Evolutionary conservation across 2,329 filamentous ascomycete species (phyloP).

Genomic region (Colletotrichum sp.): DNA sequence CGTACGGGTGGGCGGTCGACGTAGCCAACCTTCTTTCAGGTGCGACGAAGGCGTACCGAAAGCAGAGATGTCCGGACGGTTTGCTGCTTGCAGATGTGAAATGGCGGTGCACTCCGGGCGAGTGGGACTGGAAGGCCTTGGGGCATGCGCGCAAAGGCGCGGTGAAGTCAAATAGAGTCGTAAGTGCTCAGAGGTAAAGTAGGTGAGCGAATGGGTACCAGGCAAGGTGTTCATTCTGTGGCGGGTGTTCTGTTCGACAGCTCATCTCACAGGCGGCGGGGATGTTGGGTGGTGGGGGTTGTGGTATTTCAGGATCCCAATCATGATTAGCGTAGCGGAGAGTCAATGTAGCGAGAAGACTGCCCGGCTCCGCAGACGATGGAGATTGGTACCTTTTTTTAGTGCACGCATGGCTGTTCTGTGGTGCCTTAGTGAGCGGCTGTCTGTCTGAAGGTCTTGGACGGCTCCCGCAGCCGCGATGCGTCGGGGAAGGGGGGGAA

Average conservation of each 20-base stretch:
- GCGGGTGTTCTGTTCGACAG: background rate
- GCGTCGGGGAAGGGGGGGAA: background rate
- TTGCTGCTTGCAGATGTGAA: background rate
- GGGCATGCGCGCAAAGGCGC: background rate
- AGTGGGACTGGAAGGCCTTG: background rate
- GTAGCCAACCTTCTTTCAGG: background rate
- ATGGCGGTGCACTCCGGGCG: background rate
- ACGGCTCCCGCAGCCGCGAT: background rate
- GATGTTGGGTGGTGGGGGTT: constrained; percentile 6
- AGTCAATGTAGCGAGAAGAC: constrained; percentile 3
- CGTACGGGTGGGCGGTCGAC: background rate
- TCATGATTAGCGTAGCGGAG: constrained; percentile 4
- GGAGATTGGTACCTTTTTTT: constrained; percentile 10
- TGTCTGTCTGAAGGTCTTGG: background rate
- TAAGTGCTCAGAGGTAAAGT: background rate
- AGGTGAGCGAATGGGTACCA: background rate
- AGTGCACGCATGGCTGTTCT: background rate
- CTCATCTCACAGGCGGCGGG: constrained; percentile 14
- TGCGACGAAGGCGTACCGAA: background rate
- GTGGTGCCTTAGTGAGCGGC: background rate
- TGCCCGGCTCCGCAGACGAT: constrained; percentile 6
- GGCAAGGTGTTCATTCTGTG: background rate
- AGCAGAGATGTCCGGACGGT: background rate
- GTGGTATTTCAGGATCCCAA: constrained; percentile 16
- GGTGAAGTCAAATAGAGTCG: background rate